Percentiles rank a stretch among this genome's conserved stretches.
Evolutionary conservation across 108 stramenopile genomes (phyloP).

Genomic region (Skeletonema menzelii): DNA sequence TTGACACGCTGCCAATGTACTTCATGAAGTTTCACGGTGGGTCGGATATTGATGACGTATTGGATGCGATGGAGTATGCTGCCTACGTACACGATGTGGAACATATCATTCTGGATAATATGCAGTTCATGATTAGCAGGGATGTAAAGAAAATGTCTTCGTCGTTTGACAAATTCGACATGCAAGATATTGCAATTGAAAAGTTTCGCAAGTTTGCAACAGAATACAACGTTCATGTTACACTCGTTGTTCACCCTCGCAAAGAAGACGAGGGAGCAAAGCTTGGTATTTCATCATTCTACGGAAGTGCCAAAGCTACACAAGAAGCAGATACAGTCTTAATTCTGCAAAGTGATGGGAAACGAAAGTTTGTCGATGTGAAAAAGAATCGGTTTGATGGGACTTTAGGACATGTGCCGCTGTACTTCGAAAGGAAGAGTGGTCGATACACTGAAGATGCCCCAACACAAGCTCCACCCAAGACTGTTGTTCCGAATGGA

Average conservation of each 20-base stretch:
- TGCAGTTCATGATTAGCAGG: conserved; percentile 98
- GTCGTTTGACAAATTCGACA: conserved; percentile 84
- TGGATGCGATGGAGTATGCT: conserved; percentile 98
- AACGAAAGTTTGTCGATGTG: conserved; percentile 91
- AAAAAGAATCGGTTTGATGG: conserved; percentile 99
- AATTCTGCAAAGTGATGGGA: conserved; percentile 90
- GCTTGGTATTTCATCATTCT: conserved; percentile 87
- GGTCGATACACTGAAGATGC: conserved; percentile 72
- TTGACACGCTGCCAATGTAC: conserved; percentile 86
- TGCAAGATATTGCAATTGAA: conserved; percentile 93
- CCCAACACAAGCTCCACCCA: conserved; percentile 11
- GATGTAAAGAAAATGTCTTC: conserved; percentile 33
- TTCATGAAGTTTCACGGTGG: conserved; percentile 97
- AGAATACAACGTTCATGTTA: conserved; percentile 92
- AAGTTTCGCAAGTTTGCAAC: conserved; percentile 98
- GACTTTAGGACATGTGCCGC: conserved; percentile 73
- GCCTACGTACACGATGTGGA: conserved; percentile 91
- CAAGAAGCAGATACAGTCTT: conserved; percentile 99
- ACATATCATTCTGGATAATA: conserved; percentile 96
- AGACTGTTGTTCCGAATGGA: conserved; percentile 28
- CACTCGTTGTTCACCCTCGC: conserved; percentile 96
- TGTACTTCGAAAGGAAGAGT: conserved; percentile 80
- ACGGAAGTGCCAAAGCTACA: conserved; percentile 97
- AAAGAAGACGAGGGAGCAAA: conserved; percentile 90
- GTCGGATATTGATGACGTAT: conserved; percentile 89